phyloP scores from a whole-genome alignment of 2,329 filamentous ascomycete species.

The Ceratocystis harringtonii region DNA sequence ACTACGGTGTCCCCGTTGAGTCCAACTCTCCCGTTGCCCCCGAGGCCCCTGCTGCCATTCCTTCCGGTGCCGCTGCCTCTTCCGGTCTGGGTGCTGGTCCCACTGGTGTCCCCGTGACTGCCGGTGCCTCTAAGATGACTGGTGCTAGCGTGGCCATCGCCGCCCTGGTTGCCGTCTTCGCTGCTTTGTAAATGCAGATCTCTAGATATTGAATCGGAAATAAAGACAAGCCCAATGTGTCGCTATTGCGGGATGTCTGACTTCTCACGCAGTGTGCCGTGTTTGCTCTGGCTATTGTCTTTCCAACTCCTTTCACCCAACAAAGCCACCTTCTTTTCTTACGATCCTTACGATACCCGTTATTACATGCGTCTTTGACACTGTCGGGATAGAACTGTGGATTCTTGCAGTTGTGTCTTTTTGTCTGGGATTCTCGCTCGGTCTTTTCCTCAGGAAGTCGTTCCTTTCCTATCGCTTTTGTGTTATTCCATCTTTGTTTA shows the following conservation, averaged over 20 bases:
- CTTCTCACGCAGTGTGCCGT: neutral
- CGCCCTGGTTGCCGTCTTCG: slow-evolving; percentile 10
- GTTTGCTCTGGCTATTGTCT: neutral
- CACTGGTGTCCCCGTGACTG: slow-evolving; percentile 15
- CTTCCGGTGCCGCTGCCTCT: slow-evolving; percentile 16
- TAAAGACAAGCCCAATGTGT: neutral
- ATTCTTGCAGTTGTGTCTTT: slow-evolving; percentile 1
- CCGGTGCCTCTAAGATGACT: slow-evolving; percentile 15
- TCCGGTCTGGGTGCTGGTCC: slow-evolving; percentile 7
- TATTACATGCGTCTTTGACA: slow-evolving; percentile 12
- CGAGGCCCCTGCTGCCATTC: slow-evolving; percentile 8
- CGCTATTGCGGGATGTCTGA: neutral
- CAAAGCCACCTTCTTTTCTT: slow-evolving; percentile 12
- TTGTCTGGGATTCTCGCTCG: neutral
- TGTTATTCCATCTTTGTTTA: neutral
- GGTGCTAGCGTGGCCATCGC: slow-evolving; percentile 7
- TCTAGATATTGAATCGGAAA: neutral
- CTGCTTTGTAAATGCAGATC: slow-evolving; percentile 13
- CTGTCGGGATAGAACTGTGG: neutral
- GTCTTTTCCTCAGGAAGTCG: neutral
- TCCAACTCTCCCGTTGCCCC: slow-evolving; percentile 20
- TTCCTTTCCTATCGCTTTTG: slow-evolving; percentile 1
- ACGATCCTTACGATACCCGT: slow-evolving; percentile 18
- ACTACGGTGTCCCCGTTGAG: slow-evolving; percentile 5
- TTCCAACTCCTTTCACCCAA: neutral